Evolutionary conservation across 1,284 basidiomycete genomes (phyloP).

Genomic region (Pseudozyma pruni): DNA sequence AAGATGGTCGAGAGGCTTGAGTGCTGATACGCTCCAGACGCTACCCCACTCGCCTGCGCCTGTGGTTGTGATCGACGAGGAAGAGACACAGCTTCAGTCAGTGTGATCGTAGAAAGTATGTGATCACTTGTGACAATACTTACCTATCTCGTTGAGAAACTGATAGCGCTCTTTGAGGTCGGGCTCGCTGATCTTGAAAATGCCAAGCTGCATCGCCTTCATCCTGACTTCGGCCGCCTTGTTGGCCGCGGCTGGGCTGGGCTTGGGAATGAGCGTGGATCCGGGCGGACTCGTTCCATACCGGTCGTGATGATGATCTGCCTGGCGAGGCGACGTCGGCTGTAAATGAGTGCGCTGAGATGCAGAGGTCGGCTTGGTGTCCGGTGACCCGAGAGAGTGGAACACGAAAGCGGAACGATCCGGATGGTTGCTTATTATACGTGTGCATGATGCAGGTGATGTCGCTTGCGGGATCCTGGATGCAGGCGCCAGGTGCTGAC

Average conservation of each 20-base stretch:
- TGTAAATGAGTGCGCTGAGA: neutral
- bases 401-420: conserved; percentile 17
- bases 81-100: neutral
- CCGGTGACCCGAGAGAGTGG: neutral
- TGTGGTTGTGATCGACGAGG: neutral
- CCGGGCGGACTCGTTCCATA: neutral
- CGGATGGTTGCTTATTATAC: conserved; percentile 6
- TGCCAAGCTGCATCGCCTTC: conserved; percentile 47
- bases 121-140: too few relatives aligned
- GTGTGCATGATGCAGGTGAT: conserved; percentile 8
- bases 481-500: neutral
- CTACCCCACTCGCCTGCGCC: conserved; percentile 51
- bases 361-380: neutral
- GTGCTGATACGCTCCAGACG: conserved; percentile 35
- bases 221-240: conserved; percentile 12
- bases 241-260: conserved; percentile 3
- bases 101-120: too few relatives aligned
- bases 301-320: neutral
- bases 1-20: conserved; percentile 36
- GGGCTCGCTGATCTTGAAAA: conserved; percentile 46
- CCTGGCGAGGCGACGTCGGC: neutral
- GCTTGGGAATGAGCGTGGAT: neutral
- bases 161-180: conserved; percentile 45
- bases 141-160: conserved; percentile 50
- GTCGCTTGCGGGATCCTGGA: conserved; percentile 35